Conservation (phyloP, 345 rosid genomes). For the Hypericum androsaemum region DNA sequence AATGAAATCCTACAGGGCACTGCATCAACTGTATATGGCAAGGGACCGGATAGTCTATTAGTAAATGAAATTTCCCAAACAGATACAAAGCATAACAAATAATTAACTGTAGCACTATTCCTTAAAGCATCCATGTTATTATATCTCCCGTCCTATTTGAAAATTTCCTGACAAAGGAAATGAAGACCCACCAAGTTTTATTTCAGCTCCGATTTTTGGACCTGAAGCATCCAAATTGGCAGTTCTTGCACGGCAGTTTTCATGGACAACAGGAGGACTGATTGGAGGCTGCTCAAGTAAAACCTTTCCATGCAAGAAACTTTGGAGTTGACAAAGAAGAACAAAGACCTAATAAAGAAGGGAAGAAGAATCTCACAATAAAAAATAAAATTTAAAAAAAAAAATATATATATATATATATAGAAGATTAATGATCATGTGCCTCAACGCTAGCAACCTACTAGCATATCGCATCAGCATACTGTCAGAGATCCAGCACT, state of each 20-base stretch:
- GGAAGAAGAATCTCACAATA: conserved; percentile 10
- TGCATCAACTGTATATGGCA: conserved; percentile 62
- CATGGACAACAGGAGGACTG: conserved; percentile 32
- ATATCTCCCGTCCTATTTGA: neutral
- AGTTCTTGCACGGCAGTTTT: conserved; percentile 49
- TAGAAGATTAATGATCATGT: neutral
- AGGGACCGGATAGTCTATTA: conserved; percentile 14
- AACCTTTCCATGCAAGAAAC: conserved; percentile 62
- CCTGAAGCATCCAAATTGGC: conserved; percentile 60
- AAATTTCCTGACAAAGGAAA: neutral
- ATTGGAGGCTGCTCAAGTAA: conserved; percentile 76
- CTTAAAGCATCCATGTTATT: neutral
- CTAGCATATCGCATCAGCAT: too few species aligned
- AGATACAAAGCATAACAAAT: too few species aligned
- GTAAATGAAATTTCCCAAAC: neutral
- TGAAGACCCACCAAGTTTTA: conserved; percentile 55
- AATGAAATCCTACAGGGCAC: conserved; percentile 89
- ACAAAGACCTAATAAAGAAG: conserved; percentile 60
- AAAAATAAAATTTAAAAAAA: too few species aligned
- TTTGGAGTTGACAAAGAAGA: conserved; percentile 81
- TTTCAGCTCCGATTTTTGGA: conserved; percentile 74
- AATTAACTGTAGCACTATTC: too few species aligned
- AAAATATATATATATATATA: too few species aligned
- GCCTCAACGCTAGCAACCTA: too few species aligned
- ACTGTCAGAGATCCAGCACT: too few species aligned